These are phyloP conservation scores for Stramenopiles sp. DNA, from an alignment of 352 stramenopile genomes.

Conservation along the genomic window DNA sequence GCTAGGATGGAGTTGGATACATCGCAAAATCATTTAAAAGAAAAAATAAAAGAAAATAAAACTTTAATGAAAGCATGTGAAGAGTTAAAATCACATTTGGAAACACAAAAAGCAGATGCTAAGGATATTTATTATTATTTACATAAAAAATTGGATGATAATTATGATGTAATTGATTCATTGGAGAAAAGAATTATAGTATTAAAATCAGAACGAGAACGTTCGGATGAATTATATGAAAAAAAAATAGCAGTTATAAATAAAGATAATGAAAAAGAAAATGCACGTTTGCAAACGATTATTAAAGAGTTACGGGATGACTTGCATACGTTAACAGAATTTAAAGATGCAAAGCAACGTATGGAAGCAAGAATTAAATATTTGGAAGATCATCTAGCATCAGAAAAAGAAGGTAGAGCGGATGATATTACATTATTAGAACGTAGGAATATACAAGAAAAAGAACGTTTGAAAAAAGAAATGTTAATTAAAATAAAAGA, in stretches of 20 bases:
- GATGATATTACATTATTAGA: conserved; percentile 27
- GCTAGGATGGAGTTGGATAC: background rate
- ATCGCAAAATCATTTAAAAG: background rate
- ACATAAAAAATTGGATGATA: conserved; percentile 48
- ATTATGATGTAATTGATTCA: conserved; percentile 35
- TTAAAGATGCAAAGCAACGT: conserved; percentile 31
- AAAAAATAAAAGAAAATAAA: background rate
- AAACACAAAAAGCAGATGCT: background rate
- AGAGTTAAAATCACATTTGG: background rate
- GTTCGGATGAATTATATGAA: conserved; percentile 14
- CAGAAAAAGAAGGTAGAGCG: conserved; percentile 11
- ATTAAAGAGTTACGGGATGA: conserved; percentile 23
- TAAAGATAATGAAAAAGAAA: conserved; percentile 17
- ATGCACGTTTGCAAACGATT: conserved; percentile 15
- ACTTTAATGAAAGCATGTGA: background rate
- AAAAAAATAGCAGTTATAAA: conserved; percentile 15
- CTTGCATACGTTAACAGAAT: conserved; percentile 30
- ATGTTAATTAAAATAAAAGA: conserved; percentile 32
- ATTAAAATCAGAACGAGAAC: conserved; percentile 14
- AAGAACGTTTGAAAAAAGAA: conserved; percentile 42
- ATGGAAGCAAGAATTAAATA: conserved; percentile 24
- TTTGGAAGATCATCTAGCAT: conserved; percentile 25
- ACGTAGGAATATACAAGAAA: conserved; percentile 34
- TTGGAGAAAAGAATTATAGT: conserved; percentile 32
- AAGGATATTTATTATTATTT: conserved; percentile 60